Evolutionary conservation across 1,284 basidiomycete genomes (phyloP).

Genomic region (Moesziomyces antarcticus): DNA sequence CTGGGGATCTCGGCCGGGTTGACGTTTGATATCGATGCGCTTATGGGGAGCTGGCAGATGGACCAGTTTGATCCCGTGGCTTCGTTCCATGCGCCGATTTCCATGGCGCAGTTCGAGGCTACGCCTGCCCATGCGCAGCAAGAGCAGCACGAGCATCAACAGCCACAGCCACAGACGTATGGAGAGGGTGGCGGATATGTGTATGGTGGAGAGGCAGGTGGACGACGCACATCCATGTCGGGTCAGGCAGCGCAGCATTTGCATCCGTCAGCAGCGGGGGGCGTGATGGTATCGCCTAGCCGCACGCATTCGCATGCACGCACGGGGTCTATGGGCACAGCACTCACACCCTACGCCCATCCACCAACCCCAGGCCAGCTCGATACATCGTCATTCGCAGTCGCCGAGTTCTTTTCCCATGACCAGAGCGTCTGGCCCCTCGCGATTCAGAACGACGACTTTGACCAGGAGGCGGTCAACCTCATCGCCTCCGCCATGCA

Average conservation of each 20-base stretch:
- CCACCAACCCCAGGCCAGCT: conserved; percentile 32
- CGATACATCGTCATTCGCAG: conserved; percentile 35
- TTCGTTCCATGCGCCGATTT: conserved; percentile 13
- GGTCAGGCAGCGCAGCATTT: background rate
- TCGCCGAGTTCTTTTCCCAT: conserved; percentile 50
- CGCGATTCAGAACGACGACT: conserved; percentile 41
- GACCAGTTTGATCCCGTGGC: conserved; percentile 27
- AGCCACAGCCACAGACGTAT: background rate
- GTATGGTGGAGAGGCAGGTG: background rate
- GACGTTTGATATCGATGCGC: conserved; percentile 44
- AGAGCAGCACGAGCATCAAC: conserved; percentile 2
- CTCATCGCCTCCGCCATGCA: conserved; percentile 44
- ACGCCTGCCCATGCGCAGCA: conserved; percentile 1
- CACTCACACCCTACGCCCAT: conserved; percentile 3
- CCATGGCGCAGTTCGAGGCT: background rate
- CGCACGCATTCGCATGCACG: background rate
- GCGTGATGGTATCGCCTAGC: background rate
- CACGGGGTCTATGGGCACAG: too few species aligned
- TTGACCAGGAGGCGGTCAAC: conserved; percentile 42
- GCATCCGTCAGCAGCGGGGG: background rate
- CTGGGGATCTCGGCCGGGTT: conserved; percentile 42
- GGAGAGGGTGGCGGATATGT: background rate
- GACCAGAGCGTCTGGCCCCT: conserved; percentile 50
- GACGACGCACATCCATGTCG: background rate
- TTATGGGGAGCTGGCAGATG: conserved; percentile 45